These are phyloP conservation scores for Arabidopsis lyrata DNA, from an alignment of 441 rosid species.

Conservation along the genomic window DNA sequence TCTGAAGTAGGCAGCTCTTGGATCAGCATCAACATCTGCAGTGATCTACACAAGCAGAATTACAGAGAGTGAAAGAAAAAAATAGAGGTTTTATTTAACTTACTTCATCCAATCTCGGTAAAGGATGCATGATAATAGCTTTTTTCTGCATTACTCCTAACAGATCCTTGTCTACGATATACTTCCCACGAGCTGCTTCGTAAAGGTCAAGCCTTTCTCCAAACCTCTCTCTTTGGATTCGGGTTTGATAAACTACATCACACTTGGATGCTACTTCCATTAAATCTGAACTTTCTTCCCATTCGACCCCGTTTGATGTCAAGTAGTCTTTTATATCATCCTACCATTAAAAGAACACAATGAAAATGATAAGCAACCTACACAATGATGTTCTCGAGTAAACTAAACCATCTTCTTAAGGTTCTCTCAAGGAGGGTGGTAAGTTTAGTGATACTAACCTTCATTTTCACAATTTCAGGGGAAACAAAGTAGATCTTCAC, in stretches of 20 bases:
- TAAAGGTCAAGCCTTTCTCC: conserved; percentile 89
- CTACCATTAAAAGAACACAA: conserved; percentile 45
- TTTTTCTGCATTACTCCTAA: conserved; percentile 81
- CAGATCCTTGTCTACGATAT: conserved; percentile 68
- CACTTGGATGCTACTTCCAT: conserved; percentile 89
- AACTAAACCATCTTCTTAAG: not conserved
- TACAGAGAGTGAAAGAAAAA: not conserved
- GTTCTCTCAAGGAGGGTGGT: not conserved
- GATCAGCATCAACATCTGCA: conserved; percentile 85
- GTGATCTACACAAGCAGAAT: conserved; percentile 57
- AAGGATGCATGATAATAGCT: conserved; percentile 96
- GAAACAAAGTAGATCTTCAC: conserved; percentile 94
- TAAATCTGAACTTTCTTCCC: conserved; percentile 90
- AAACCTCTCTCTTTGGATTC: conserved; percentile 89
- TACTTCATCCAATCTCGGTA: conserved; percentile 96
- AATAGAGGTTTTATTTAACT: conserved; percentile 5
- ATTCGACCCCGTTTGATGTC: conserved; percentile 71
- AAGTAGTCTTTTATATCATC: conserved; percentile 93
- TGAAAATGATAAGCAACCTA: conserved; percentile 9
- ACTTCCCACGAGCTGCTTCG: conserved; percentile 93
- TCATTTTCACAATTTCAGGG: conserved; percentile 95
- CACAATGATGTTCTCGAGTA: not conserved
- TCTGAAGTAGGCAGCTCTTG: conserved; percentile 96
- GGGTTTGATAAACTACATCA: conserved; percentile 90
- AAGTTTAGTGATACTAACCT: conserved; percentile 53